Evolutionary conservation across 2,329 filamentous ascomycete species (phyloP).

Genomic region (Penicillium brevicompactum): DNA sequence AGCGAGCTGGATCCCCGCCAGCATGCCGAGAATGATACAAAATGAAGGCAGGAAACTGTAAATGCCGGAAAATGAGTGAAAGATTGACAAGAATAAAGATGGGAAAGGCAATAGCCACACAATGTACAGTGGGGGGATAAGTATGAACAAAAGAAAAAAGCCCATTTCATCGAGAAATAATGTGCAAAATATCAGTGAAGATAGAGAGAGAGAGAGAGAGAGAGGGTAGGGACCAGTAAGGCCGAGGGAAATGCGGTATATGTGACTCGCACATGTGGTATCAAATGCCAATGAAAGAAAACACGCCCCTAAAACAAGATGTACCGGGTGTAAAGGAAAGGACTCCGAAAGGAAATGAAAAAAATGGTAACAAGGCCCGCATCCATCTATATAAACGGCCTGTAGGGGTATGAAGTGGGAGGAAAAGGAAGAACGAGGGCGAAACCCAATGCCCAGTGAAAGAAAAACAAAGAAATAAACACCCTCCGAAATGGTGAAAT

Average conservation of each 20-base stretch:
- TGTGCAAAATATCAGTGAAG: slow-evolving; percentile 10
- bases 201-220: slow-evolving; percentile 8
- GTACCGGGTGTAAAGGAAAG: slow-evolving; percentile 25
- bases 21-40: slow-evolving; percentile 23
- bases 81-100: slow-evolving; percentile 10
- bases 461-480: slow-evolving; percentile 19
- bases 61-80: slow-evolving; percentile 12
- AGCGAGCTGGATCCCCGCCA: slow-evolving; percentile 27
- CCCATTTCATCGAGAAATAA: slow-evolving; percentile 21
- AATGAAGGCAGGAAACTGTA: slow-evolving; percentile 10
- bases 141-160: slow-evolving; percentile 27
- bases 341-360: slow-evolving; percentile 27
- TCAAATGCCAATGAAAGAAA: slow-evolving; percentile 31
- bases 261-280: slow-evolving; percentile 38
- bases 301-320: slow-evolving; percentile 17
- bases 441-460: slow-evolving; percentile 23
- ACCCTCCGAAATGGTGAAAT: slow-evolving; percentile 23
- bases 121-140: slow-evolving; percentile 26
- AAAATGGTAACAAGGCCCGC: slow-evolving; percentile 35
- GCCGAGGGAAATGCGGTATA: slow-evolving; percentile 26
- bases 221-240: slow-evolving; percentile 9
- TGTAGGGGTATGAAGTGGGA: slow-evolving; percentile 41
- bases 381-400: slow-evolving; percentile 41
- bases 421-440: slow-evolving; percentile 29
- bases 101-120: slow-evolving; percentile 17